A percentile compares a stretch with the other conserved stretches of the same genome.
Conservation (phyloP, 2,329 filamentous ascomycete species). For the Tolypocladium capitatum region DNA sequence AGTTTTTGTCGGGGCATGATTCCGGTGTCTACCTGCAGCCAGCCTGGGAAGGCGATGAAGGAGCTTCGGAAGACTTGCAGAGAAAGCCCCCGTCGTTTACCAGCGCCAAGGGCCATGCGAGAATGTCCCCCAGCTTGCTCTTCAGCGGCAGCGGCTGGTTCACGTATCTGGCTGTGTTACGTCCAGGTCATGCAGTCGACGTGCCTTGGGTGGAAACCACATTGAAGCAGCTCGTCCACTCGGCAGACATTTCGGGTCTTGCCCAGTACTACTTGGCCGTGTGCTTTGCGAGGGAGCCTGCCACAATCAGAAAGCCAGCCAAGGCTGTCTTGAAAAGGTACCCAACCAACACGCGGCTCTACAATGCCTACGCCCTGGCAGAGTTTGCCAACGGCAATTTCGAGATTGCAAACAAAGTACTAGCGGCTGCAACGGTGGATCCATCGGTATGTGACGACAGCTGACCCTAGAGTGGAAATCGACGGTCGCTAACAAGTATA, state of each 20-base stretch:
- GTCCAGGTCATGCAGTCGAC: conserved; percentile 13
- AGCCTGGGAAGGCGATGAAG: conserved; percentile 2
- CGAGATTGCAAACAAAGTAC: conserved; percentile 48
- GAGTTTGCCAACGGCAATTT: conserved; percentile 47
- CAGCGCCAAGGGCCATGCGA: conserved; percentile 15
- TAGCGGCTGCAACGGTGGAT: conserved; percentile 46
- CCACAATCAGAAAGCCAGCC: conserved; percentile 52
- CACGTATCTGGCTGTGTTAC: conserved; percentile 19
- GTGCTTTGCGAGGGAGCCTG: conserved; percentile 40
- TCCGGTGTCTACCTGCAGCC: conserved; percentile 1
- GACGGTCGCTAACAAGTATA: background rate
- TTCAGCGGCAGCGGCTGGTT: conserved; percentile 37
- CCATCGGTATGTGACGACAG: conserved; percentile 13
- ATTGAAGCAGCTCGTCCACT: conserved; percentile 46
- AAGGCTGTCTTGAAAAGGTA: conserved; percentile 60
- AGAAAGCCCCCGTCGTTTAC: conserved; percentile 16
- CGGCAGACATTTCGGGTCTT: conserved; percentile 23
- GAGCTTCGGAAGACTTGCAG: conserved; percentile 9
- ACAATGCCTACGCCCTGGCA: conserved; percentile 66
- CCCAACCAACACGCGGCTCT: conserved; percentile 52
- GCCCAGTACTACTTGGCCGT: conserved; percentile 60
- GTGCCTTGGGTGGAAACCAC: conserved; percentile 37
- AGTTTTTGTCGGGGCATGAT: conserved; percentile 11
- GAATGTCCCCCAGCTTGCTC: conserved; percentile 35
- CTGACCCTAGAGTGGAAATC: background rate